These are phyloP conservation scores for Fonsecaea erecta DNA, from an alignment of 2,329 filamentous ascomycete species.

Conservation along the genomic window DNA sequence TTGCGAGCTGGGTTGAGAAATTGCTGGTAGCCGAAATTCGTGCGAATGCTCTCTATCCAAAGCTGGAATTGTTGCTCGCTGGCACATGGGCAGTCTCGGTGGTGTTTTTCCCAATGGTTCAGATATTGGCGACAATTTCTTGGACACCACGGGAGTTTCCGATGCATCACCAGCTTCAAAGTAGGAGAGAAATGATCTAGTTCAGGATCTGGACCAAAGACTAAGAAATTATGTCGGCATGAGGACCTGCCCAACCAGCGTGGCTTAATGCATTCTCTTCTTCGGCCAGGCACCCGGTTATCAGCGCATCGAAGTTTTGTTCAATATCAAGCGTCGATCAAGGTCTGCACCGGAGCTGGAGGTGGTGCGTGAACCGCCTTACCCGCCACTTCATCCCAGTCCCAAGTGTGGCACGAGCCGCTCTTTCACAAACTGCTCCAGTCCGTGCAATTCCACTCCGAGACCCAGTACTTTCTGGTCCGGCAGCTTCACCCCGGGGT, in stretches of 20 bases:
- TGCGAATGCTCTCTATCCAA: neutral
- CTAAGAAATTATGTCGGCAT: neutral
- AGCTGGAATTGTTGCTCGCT: neutral
- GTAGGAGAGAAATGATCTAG: neutral
- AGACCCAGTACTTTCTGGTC: constrained; percentile 34
- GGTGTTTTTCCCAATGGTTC: neutral
- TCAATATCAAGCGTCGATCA: neutral
- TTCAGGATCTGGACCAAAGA: neutral
- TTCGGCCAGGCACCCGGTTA: neutral
- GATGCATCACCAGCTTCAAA: neutral
- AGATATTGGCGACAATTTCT: neutral
- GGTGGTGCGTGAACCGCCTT: neutral
- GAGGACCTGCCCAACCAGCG: no score
- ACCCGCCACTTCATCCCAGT: neutral
- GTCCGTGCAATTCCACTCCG: constrained; percentile 34
- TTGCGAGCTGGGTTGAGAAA: neutral
- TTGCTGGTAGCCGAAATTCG: neutral
- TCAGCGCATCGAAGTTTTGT: neutral
- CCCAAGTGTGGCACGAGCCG: constrained; percentile 22
- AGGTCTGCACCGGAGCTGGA: neutral
- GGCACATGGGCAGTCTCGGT: neutral
- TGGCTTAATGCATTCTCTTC: no score
- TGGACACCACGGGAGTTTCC: neutral
- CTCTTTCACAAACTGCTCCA: constrained; percentile 35
- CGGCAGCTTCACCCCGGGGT: constrained; percentile 31